Percentiles rank a stretch among this genome's conserved stretches.
phyloP scores from a whole-genome alignment of 2,329 filamentous ascomycete species.

The Exophiala sp. region DNA sequence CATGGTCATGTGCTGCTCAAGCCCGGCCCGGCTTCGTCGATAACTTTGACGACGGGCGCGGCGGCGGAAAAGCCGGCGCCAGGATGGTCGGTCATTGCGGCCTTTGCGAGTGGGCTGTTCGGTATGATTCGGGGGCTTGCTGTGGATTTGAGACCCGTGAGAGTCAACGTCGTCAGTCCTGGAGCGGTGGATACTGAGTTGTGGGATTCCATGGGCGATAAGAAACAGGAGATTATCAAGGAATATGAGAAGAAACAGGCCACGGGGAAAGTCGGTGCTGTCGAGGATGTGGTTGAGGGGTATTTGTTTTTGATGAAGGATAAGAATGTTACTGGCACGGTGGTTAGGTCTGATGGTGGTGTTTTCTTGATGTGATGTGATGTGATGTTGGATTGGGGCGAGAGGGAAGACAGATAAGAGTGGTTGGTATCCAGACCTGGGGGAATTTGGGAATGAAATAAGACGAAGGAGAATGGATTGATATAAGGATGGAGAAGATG shows the following conservation, averaged over 20 bases:
- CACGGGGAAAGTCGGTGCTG: conserved; percentile 30
- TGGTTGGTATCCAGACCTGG: no score
- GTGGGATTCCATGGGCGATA: conserved; percentile 30
- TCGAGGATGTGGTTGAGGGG: conserved; percentile 41
- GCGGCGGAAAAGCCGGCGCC: conserved; percentile 33
- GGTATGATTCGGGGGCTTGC: conserved; percentile 37
- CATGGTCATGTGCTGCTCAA: conserved; percentile 18
- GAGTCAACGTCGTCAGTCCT: conserved; percentile 41
- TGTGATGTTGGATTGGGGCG: no score
- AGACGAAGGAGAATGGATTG: no score
- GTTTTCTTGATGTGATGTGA: conserved; percentile 26
- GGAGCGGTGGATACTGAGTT: conserved; percentile 42
- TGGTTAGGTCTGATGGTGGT: conserved; percentile 37
- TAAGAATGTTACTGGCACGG: conserved; percentile 36
- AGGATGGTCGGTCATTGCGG: conserved; percentile 33
- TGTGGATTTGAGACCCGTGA: conserved; percentile 40
- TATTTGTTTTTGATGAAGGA: conserved; percentile 45
- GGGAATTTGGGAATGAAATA: no score
- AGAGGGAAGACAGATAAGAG: no score
- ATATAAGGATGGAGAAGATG: no score
- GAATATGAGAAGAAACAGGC: conserved; percentile 32
- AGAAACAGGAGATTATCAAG: conserved; percentile 20
- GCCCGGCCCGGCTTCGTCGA: conserved; percentile 33
- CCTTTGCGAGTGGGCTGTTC: conserved; percentile 30
- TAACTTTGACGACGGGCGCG: conserved; percentile 41